Base-by-base conservation (phyloP, 768 basidiomycete genomes). In the Mycena capillaripes region DNA sequence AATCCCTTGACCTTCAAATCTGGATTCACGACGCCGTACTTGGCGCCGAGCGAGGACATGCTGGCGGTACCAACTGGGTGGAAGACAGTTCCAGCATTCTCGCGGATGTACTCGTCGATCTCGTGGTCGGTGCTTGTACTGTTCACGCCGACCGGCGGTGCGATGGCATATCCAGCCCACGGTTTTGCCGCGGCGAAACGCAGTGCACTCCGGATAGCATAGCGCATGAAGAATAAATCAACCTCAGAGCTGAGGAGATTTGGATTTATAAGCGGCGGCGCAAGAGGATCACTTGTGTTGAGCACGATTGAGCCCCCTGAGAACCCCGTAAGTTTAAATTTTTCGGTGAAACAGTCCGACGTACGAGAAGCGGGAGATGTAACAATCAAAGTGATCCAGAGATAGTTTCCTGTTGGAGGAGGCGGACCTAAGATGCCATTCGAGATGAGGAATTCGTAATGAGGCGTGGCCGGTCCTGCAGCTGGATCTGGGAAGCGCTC, bases 21-120 rank as follows among this genome's bases (percentile, higher is more conserved):
- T 5, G 82, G 78, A 70, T 82, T 78, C 0, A 82, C 78, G 27
- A 82, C 82, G 12, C 81, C 82, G 23, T 56, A 75, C 11, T 72
- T 64, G 4, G 79, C 82, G 19, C 70, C 69, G 52, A 66, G 59
- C 0, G 81, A 74, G 12, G 80, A 77, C 80, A 84, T 83, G 8
- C 73, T 58, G 2, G 82, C 81, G 8, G 81, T 81, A 1, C 80
- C 77, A 32, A 78, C 75, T 11, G 34, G 55, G 36, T 56, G 55
- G 21, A 34, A 36, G 34, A 34, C n/a, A 11, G 55, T 12, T 36
- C 32, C 55, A n/a, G 21, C 34, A 23, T 36, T 56, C 21, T n/a
- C 55, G 34, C 55, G 55, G 36, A 56, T 34, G 9, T 23, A 56
- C 4, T 56, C 34, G 23, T 56, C 55, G 2, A 56, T 7, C 10